These are phyloP conservation scores for Orobanche coerulescens DNA, from an alignment of 257 asterid genomes.

Conservation along the genomic window DNA sequence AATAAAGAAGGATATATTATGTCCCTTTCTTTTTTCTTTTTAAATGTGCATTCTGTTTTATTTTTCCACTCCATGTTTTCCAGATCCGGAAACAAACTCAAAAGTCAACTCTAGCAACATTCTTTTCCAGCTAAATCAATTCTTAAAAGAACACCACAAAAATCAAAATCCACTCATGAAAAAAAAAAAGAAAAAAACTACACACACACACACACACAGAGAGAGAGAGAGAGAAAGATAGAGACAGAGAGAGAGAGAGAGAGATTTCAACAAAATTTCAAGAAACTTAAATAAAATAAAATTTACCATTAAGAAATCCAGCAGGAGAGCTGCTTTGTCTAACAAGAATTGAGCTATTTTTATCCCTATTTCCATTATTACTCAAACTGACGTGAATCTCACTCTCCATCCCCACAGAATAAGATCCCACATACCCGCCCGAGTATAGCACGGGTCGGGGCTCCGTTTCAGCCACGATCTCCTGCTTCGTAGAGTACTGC, in stretches of 20 bases:
- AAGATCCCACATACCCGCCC: slow-evolving; percentile 49
- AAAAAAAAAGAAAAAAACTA: not conserved
- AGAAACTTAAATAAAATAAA: not conserved
- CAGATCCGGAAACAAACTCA: slow-evolving; percentile 19
- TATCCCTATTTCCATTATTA: slow-evolving; percentile 23
- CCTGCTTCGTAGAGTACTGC: slow-evolving; percentile 42
- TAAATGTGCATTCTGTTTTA: not conserved
- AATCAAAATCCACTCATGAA: not conserved
- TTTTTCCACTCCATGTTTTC: not conserved
- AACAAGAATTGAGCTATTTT: slow-evolving; percentile 47
- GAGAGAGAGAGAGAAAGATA: too few relatives aligned
- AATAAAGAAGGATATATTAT: too few relatives aligned
- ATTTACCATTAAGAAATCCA: slow-evolving; percentile 75
- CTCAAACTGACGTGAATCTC: slow-evolving; percentile 25
- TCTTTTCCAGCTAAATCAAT: slow-evolving; percentile 11
- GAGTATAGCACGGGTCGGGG: slow-evolving; percentile 25
- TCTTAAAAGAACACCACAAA: not conserved
- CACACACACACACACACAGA: too few relatives aligned
- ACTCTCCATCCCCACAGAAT: slow-evolving; percentile 44
- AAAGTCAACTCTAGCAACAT: slow-evolving; percentile 25
- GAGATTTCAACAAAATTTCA: too few relatives aligned
- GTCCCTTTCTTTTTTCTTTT: too few relatives aligned
- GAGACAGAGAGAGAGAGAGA: too few relatives aligned
- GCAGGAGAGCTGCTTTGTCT: slow-evolving; percentile 95
- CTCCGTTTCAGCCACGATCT: slow-evolving; percentile 27